Evolutionary conservation across 2,329 filamentous ascomycete genomes (phyloP), one percentile per base, ranked within the genome.

Genomic region (Penicillium vulpinum): DNA sequence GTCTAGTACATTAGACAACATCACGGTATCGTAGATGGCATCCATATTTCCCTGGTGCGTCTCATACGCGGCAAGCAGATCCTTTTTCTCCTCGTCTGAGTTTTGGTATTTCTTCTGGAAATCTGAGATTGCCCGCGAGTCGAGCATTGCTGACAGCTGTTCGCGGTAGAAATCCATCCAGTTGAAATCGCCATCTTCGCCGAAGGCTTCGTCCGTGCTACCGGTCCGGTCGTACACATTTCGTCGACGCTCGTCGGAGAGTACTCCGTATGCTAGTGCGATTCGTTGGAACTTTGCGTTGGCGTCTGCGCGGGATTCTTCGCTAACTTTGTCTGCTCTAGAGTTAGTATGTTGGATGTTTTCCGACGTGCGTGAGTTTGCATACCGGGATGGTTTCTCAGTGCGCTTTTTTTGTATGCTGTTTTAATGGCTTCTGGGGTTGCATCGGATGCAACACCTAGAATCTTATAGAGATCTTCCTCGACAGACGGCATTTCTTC

Each of bases 181-280:
- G 79, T 91, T 85, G 78, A 97, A 99, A 52, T 88, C 89, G 4
- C 85, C 83, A 70, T 91, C 88, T 50, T 81, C 76, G 31, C 82
- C 83, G 22, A 96, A 84, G 9, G 86, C 88, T 70, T 97, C 92
- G 11, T 90, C 86, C 0, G 92, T 97, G 54, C 89, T 94, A 53
- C 94, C 94, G 0, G 93, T 97, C 51, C 84, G 81, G 71, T 99
- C 93, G 78, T 96, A 99, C 57, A 91, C 89, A 66, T 87, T 86
- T 64, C 94, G 89, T 51, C 94, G 86, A 21, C 82, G 81, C 22
- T 88, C 82, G 66, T 97, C 91, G 31, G 91, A 96, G 35, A 99
- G 89, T 48, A 99, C 85, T 33, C 92, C 93, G 71, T 97, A 96
- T 51, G 94, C 93, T 69, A 97, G 93, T 24, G 93, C 93, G 65